Evolutionary conservation across 257 asterid genomes (phyloP), one percentile per base, ranked within the genome.

Genomic region (Solanum chaucha): DNA sequence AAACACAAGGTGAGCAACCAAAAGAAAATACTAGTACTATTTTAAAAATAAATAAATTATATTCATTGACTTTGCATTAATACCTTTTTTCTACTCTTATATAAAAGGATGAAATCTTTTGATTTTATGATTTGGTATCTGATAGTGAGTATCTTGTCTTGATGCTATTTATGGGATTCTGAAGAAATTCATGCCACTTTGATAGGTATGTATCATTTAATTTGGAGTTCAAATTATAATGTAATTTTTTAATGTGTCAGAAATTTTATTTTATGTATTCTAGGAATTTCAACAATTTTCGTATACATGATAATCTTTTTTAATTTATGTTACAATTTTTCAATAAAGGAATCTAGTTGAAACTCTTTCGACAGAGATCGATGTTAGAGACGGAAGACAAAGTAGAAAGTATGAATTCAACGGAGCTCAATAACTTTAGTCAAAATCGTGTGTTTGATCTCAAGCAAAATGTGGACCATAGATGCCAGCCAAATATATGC

Each of bases 361-460:
- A 70, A 70, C 10, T 17, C 41, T 3, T 14, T 30, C 9, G 22
- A 4, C 0, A 1, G 5, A 68, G 6, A 71, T 32, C 8, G 0
- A 1, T 5, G 4, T 17, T 10, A 3, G 1, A 71, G 14, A 4
- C 1, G 2, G 1, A 32, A 17, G 4, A 1, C 0, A 34, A 71
- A 71, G 7, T 32, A 34, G 15, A 32, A 71, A 34, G 2, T 32
- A 34, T 1, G 7, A 2, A 19, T 32, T 71, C 2, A 0, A 71
- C 3, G 1, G 6, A 30, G 5, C n/a, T 68, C 38, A 30, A 30
- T 70, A 7, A 68, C 6, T 68, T 14, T 6, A 12, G 1, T 28
- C 5, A 15, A 13, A 28, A 28, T 6, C 10, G 3, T 30, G 40
- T 30, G 5, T 72, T 8, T 19, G 26, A 72, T 34, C 48, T 73